A percentile compares a stretch with the other conserved stretches of the same genome.
phyloP scores from a whole-genome alignment of 257 asterid genomes.

The Solanum sejunctum region DNA sequence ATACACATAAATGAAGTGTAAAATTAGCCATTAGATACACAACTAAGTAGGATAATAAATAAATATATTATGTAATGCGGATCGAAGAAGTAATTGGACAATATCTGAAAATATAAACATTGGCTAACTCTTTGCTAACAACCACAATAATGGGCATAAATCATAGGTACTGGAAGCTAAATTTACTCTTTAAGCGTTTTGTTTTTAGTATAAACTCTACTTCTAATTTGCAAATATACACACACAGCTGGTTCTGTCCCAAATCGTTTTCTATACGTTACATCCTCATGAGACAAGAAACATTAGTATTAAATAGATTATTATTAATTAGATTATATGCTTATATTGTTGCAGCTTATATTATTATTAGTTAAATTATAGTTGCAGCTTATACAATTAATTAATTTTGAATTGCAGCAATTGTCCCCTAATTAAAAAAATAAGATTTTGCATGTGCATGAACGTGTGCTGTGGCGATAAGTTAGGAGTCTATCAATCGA shows the following conservation, averaged over 20 bases:
- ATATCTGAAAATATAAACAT: not conserved
- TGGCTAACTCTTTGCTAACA: not conserved
- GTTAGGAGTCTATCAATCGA: not conserved
- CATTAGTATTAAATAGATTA: not conserved
- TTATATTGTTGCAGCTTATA: not conserved
- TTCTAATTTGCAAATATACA: not conserved
- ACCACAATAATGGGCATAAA: not conserved
- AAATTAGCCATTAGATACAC: not conserved
- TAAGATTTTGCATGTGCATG: slow-evolving; percentile 4
- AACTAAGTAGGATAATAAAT: not conserved
- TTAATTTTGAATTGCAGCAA: not conserved
- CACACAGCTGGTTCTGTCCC: not conserved
- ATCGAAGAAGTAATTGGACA: not conserved
- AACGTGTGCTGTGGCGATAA: slow-evolving; percentile 12
- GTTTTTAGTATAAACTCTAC: not conserved
- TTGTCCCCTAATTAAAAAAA: not conserved
- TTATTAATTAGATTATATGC: not conserved
- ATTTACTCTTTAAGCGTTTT: not conserved
- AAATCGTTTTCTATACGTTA: not conserved
- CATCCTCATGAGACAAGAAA: not conserved
- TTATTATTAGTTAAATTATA: no score
- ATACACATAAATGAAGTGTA: no score
- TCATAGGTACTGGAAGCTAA: not conserved
- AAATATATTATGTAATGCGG: not conserved
- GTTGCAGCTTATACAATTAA: not conserved